phyloP scores from a whole-genome alignment of 2,329 filamentous ascomycete genomes.

The Magnaporthales sp. region DNA sequence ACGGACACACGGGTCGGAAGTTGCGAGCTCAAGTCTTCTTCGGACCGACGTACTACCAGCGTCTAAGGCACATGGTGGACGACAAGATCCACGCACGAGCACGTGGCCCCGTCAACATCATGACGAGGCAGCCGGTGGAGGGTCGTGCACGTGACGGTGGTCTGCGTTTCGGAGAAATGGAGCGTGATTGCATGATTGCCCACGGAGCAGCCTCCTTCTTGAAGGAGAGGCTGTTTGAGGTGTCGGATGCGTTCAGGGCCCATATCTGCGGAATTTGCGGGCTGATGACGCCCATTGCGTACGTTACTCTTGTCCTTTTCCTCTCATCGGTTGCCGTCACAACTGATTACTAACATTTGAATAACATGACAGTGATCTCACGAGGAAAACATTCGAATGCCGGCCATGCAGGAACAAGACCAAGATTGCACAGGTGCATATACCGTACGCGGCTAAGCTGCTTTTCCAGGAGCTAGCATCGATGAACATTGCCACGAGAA shows the following conservation, averaged over 20 bases:
- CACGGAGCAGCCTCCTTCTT: conserved; percentile 94
- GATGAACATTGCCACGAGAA: conserved; percentile 96
- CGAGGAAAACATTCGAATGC: conserved; percentile 94
- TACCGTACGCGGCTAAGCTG: conserved; percentile 94
- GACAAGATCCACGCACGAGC: conserved; percentile 99
- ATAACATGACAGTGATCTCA: conserved; percentile 61
- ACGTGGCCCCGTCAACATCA: conserved; percentile 90
- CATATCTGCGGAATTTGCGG: conserved; percentile 98
- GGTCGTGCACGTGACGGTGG: conserved; percentile 97
- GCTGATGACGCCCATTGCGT: conserved; percentile 98
- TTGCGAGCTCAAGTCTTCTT: conserved; percentile 92
- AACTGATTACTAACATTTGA: conserved; percentile 30
- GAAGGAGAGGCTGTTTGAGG: conserved; percentile 95
- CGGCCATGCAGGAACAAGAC: conserved; percentile 99
- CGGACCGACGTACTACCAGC: conserved; percentile 97
- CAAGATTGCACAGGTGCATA: conserved; percentile 94
- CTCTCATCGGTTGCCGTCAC: background rate
- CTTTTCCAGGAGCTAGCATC: conserved; percentile 96
- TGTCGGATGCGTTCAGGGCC: conserved; percentile 94
- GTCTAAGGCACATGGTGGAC: conserved; percentile 97
- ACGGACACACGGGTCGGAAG: conserved; percentile 93
- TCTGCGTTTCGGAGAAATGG: conserved; percentile 99
- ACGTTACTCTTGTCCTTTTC: conserved; percentile 37
- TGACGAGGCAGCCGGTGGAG: conserved; percentile 94
- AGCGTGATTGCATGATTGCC: conserved; percentile 99